Percentiles rank a stretch among this genome's conserved stretches.
Evolutionary conservation across 306 rosid species (phyloP).

Genomic region (Nissolia schottii): DNA sequence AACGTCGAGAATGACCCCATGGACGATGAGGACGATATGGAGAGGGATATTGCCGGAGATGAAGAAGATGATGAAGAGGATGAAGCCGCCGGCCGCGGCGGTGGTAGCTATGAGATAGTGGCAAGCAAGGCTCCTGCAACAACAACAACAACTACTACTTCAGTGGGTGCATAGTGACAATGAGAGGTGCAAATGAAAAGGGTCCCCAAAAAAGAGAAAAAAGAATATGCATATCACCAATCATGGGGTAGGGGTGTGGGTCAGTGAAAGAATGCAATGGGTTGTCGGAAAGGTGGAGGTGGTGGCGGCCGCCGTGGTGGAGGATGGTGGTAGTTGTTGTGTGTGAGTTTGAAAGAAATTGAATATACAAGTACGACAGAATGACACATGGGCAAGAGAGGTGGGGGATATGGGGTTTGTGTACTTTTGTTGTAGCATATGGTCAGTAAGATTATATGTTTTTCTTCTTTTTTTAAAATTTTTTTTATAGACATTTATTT

Average conservation of each 20-base stretch:
- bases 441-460: conserved; percentile 44
- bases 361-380: conserved; percentile 23
- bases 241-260: conserved; percentile 18
- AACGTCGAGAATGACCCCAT: conserved; percentile 11
- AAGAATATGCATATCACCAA: not conserved
- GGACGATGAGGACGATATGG: conserved; percentile 37
- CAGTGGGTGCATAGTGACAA: conserved; percentile 33
- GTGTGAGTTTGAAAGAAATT: not conserved
- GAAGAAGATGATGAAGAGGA: conserved; percentile 30
- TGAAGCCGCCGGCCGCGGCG: conserved; percentile 31
- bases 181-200: not conserved
- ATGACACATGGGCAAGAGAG: conserved; percentile 23
- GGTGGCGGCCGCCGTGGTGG: conserved; percentile 21
- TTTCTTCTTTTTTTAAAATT: not conserved
- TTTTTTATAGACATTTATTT: conserved; percentile 46
- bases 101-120: conserved; percentile 56
- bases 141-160: not conserved
- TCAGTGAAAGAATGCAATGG: conserved; percentile 28
- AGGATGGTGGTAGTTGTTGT: not conserved
- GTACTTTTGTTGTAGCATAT: conserved; percentile 39
- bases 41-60: not conserved
- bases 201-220: not conserved
- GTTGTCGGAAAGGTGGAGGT: conserved; percentile 27
- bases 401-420: not conserved
- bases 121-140: conserved; percentile 42